Conservation (phyloP, 2,329 filamentous ascomycete genomes). For the Lachnellula willkommii region DNA sequence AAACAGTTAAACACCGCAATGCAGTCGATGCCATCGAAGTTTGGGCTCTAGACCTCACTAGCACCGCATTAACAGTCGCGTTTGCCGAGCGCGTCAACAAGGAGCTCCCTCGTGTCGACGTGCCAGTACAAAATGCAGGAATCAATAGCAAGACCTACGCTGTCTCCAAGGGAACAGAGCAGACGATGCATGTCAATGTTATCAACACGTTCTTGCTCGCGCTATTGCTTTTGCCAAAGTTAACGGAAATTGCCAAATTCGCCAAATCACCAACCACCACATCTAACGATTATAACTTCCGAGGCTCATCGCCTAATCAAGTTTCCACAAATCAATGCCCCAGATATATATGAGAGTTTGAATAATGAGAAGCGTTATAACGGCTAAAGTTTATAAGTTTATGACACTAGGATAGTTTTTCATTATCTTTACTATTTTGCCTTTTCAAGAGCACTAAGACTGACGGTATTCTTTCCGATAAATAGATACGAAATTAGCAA, state of each 20-base stretch:
- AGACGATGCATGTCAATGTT: constrained; percentile 8
- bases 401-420: background rate
- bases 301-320: constrained; percentile 32
- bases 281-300: constrained; percentile 37
- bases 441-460: background rate
- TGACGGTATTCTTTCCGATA: background rate
- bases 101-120: constrained; percentile 11
- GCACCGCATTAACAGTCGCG: constrained; percentile 1
- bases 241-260: constrained; percentile 9
- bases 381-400: background rate
- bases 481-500: constrained; percentile 27
- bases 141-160: background rate
- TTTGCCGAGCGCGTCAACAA: constrained; percentile 13
- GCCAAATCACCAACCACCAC: constrained; percentile 34
- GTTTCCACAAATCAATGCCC: constrained; percentile 32
- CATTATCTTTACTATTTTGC: background rate
- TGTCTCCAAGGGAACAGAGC: constrained; percentile 2
- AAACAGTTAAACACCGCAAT: constrained; percentile 1
- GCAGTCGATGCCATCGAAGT: constrained; percentile 5
- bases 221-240: constrained; percentile 8
- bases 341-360: background rate
- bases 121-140: constrained; percentile 13
- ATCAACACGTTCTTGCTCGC: constrained; percentile 5
- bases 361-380: background rate
- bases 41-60: constrained; percentile 8